Conservation (phyloP, 305 asterid genomes). For the Rubia occidens region DNA sequence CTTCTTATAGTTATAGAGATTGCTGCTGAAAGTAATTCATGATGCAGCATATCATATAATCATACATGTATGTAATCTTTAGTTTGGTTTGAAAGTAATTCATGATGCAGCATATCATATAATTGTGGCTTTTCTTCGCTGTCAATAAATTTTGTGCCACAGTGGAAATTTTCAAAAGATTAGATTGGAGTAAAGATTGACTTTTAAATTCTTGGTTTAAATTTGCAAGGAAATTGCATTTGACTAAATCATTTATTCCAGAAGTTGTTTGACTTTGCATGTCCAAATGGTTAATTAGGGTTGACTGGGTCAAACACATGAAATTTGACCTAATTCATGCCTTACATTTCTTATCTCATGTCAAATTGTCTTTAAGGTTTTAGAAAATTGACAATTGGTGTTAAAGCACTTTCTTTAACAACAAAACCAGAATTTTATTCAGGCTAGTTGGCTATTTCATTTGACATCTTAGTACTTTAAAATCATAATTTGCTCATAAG, state of each 20-base stretch:
- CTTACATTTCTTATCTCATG: background rate
- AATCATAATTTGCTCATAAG: background rate
- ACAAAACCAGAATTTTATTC: background rate
- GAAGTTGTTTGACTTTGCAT: slow-evolving; percentile 4
- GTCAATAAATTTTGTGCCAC: slow-evolving; percentile 6
- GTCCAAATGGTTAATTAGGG: background rate
- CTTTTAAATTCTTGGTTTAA: background rate
- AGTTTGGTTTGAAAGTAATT: slow-evolving; percentile 5
- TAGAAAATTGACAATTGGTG: background rate
- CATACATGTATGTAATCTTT: background rate
- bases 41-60: slow-evolving; percentile 8
- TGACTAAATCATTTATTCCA: background rate
- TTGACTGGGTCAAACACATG: background rate
- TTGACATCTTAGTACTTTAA: background rate
- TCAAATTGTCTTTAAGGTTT: background rate
- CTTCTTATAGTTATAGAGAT: background rate
- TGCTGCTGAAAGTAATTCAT: slow-evolving; percentile 12
- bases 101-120: slow-evolving; percentile 10
- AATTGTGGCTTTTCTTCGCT: background rate
- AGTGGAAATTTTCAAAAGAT: background rate
- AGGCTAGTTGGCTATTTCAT: background rate
- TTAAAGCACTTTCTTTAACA: background rate
- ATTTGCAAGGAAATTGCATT: slow-evolving; percentile 2
- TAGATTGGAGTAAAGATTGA: background rate
- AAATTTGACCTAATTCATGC: background rate